These are phyloP conservation scores for Hyparrhenia diplandra DNA, from an alignment of 176 grass and related monocot genomes.

Conservation along the genomic window DNA sequence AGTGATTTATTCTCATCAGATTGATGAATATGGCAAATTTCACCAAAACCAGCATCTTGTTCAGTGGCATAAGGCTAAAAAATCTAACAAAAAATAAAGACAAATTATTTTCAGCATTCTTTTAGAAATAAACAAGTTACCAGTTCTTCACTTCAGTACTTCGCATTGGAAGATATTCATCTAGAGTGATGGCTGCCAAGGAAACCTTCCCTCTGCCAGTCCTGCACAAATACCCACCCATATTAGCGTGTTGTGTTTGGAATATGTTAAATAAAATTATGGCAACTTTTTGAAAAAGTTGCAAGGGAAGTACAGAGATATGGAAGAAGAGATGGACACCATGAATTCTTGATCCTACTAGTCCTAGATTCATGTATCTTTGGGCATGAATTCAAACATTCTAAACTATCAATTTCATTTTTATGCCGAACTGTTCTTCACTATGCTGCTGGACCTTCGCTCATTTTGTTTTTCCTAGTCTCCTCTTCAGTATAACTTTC, in stretches of 20 bases:
- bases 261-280: too few species aligned
- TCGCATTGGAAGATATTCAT: slow-evolving; percentile 86
- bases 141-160: slow-evolving; percentile 89
- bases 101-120: neutral
- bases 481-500: neutral
- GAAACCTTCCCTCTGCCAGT: slow-evolving; percentile 41
- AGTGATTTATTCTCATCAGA: neutral
- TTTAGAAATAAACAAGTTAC: slow-evolving; percentile 21
- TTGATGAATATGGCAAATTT: neutral
- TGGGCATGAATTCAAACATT: neutral
- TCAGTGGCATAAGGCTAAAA: neutral
- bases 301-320: neutral
- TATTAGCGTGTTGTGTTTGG: neutral
- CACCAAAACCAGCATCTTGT: neutral
- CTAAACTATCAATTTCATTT: neutral
- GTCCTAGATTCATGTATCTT: neutral
- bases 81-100: neutral
- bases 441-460: neutral
- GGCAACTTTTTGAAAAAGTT: neutral
- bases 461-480: neutral
- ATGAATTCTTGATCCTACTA: neutral
- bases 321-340: neutral
- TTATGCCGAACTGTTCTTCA: neutral
- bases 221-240: slow-evolving; percentile 41
- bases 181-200: slow-evolving; percentile 41